phyloP scores from a whole-genome alignment of 306 rosid genomes.

The Neltuma alba region DNA sequence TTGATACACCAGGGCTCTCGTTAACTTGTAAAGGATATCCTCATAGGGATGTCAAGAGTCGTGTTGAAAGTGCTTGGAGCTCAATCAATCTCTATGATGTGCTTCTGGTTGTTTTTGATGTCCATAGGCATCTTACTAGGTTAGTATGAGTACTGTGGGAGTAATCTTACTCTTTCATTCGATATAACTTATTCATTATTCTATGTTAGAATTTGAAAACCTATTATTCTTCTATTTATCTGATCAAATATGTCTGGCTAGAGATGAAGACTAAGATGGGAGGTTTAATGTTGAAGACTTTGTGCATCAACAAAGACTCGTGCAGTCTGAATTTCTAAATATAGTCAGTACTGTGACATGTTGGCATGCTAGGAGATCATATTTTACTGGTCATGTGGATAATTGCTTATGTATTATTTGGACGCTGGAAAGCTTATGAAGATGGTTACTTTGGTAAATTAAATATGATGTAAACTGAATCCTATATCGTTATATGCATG shows the following conservation, averaged over 20 bases:
- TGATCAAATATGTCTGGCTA: conserved; percentile 8
- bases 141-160: conserved; percentile 24
- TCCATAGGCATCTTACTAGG: conserved; percentile 91
- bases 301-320: background rate
- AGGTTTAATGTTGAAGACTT: background rate
- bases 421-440: conserved; percentile 11
- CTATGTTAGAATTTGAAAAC: background rate
- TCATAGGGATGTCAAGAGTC: conserved; percentile 81
- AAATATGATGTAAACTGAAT: conserved; percentile 1
- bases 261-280: background rate
- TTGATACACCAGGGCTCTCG: conserved; percentile 90
- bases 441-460: conserved; percentile 24
- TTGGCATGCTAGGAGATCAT: background rate
- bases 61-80: conserved; percentile 97
- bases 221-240: conserved; percentile 29
- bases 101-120: conserved; percentile 87
- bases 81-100: conserved; percentile 82
- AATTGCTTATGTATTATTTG: conserved; percentile 9
- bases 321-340: background rate
- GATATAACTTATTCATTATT: conserved; percentile 3
- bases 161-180: background rate
- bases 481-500: conserved; percentile 18
- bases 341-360: conserved; percentile 7
- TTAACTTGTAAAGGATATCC: conserved; percentile 68
- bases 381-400: conserved; percentile 16